These are phyloP conservation scores for Triticum monococcum DNA, from an alignment of 176 grass and related monocot genomes.

Conservation along the genomic window DNA sequence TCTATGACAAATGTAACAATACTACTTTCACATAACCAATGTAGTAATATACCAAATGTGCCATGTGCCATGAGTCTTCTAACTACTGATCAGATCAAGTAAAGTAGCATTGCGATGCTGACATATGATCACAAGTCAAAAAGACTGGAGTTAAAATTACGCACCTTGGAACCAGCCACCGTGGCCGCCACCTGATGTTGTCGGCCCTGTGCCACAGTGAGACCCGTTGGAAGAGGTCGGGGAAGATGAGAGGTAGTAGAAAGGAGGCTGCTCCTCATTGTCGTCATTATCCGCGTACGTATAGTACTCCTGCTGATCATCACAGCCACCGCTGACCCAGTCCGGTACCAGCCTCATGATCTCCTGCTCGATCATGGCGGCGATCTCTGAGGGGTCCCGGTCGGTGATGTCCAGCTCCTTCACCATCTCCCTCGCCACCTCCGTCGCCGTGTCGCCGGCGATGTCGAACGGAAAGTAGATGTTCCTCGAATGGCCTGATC, in stretches of 20 bases:
- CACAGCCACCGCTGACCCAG: constrained; percentile 19
- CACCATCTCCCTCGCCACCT: constrained; percentile 92
- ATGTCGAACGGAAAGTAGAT: constrained; percentile 96
- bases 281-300: constrained; percentile 30
- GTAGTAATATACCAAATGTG: too few relatives aligned
- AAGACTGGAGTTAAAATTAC: not conserved
- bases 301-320: constrained; percentile 18
- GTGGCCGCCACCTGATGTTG: constrained; percentile 11
- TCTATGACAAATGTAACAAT: not conserved
- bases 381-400: constrained; percentile 63
- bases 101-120: not conserved
- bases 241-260: constrained; percentile 63
- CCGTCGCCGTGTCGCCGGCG: constrained; percentile 59
- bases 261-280: constrained; percentile 48
- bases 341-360: constrained; percentile 52
- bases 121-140: not conserved
- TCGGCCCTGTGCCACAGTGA: constrained; percentile 19
- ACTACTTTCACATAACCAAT: not conserved
- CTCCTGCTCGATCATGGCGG: constrained; percentile 82
- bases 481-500: constrained; percentile 47
- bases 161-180: constrained; percentile 42
- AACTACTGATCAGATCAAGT: not conserved
- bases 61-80: not conserved
- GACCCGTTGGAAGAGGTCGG: constrained; percentile 67
- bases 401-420: constrained; percentile 84